phyloP scores from a whole-genome alignment of 2,329 filamentous ascomycete genomes.

The Diplodia corticola region DNA sequence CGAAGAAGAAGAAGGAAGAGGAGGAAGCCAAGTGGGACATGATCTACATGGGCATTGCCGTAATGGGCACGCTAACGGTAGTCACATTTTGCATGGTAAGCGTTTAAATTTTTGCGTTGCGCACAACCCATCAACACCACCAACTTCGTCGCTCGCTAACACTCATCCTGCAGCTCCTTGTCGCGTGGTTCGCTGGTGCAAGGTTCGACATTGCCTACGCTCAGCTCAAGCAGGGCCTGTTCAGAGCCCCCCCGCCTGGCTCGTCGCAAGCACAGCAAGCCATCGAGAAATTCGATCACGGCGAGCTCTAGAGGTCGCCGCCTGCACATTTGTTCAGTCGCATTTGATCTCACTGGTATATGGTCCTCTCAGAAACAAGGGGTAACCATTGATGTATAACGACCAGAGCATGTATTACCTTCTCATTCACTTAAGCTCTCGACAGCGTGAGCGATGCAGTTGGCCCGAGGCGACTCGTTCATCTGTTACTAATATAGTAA shows the following conservation, averaged over 20 bases:
- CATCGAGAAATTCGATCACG: conserved; percentile 30
- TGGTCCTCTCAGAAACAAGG: neutral
- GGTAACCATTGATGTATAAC: conserved; percentile 12
- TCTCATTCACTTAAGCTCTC: neutral
- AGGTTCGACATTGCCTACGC: conserved; percentile 71
- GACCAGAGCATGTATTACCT: conserved; percentile 9
- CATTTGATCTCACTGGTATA: neutral
- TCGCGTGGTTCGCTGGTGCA: conserved; percentile 78
- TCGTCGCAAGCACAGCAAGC: neutral
- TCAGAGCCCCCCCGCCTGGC: conserved; percentile 15
- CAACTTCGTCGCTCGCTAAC: neutral
- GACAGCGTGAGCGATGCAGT: neutral
- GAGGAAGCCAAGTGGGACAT: conserved; percentile 56
- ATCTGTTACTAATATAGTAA: neutral
- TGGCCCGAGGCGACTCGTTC: neutral
- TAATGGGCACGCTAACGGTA: conserved; percentile 67
- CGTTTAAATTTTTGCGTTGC: conserved; percentile 23
- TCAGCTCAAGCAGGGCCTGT: conserved; percentile 52
- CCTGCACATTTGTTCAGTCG: conserved; percentile 1
- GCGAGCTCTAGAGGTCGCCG: conserved; percentile 27
- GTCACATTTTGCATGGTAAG: conserved; percentile 80
- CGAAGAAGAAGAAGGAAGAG: conserved; percentile 54
- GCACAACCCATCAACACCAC: conserved; percentile 24
- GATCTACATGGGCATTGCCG: conserved; percentile 64
- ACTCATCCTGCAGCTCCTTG: conserved; percentile 48